Conservation (phyloP, 805 yeast genomes). For the Ogataea populi-albae region DNA sequence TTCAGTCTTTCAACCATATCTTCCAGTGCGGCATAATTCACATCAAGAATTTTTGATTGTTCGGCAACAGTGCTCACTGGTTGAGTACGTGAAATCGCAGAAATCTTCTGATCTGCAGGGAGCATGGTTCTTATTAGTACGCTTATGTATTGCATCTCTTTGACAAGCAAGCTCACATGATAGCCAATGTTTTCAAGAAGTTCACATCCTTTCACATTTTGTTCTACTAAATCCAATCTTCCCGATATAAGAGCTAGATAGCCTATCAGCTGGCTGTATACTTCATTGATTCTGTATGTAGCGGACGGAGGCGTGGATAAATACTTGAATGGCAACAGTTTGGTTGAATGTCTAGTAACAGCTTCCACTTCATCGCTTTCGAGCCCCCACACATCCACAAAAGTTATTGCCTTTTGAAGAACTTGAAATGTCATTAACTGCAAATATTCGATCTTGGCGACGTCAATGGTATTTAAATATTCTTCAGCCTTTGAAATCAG, state of each 20-base stretch:
- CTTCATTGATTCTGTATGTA: slow-evolving; percentile 58
- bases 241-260: slow-evolving; percentile 70
- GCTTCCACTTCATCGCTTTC: slow-evolving; percentile 49
- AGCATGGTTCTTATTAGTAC: slow-evolving; percentile 19
- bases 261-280: slow-evolving; percentile 54
- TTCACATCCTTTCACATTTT: slow-evolving; percentile 67
- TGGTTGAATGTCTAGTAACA: slow-evolving; percentile 5
- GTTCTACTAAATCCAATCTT: slow-evolving; percentile 74
- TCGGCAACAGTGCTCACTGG: slow-evolving; percentile 34
- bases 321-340: slow-evolving; percentile 37
- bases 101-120: slow-evolving; percentile 27
- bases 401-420: slow-evolving; percentile 58
- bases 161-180: slow-evolving; percentile 60
- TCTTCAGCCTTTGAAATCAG: slow-evolving; percentile 75
- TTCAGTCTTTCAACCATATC: slow-evolving; percentile 64
- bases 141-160: slow-evolving; percentile 47
- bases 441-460: slow-evolving; percentile 57
- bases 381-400: slow-evolving; percentile 68
- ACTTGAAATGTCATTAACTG: slow-evolving; percentile 67
- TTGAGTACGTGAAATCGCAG: slow-evolving; percentile 21
- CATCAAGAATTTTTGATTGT: slow-evolving; percentile 52
- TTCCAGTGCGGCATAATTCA: slow-evolving; percentile 36
- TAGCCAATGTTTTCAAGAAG: slow-evolving; percentile 62
- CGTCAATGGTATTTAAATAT: slow-evolving; percentile 60
- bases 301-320: slow-evolving; percentile 59